These are phyloP conservation scores for Barnettozyma hawaiiensis DNA, from an alignment of 1,139 yeast species.

Conservation along the genomic window DNA sequence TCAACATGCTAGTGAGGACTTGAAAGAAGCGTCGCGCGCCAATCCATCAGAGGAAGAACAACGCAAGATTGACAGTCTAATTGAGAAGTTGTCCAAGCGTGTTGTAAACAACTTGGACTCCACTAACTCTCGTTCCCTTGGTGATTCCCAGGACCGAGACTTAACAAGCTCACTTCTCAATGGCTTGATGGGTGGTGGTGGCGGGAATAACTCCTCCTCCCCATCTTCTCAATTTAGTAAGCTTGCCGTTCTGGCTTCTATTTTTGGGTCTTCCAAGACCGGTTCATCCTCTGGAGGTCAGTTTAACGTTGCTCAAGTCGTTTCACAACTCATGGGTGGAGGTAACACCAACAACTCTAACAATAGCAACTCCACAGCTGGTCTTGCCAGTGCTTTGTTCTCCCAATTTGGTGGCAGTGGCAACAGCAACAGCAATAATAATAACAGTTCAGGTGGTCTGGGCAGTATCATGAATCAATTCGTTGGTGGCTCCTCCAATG, in stretches of 20 bases:
- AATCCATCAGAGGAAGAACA: slow-evolving; percentile 20
- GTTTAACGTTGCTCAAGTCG: slow-evolving; percentile 17
- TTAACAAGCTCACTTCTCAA: slow-evolving; percentile 16
- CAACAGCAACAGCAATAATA: slow-evolving; percentile 1
- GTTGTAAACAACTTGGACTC: slow-evolving; percentile 21
- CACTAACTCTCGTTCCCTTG: slow-evolving; percentile 18
- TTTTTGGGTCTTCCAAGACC: slow-evolving; percentile 14
- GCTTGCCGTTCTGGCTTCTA: slow-evolving; percentile 16
- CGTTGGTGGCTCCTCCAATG: not conserved
- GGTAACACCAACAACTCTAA: not conserved
- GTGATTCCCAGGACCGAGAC: slow-evolving; percentile 18
- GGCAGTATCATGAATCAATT: slow-evolving; percentile 5
- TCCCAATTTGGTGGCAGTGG: too few species aligned
- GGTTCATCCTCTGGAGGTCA: slow-evolving; percentile 9
- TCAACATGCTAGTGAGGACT: slow-evolving; percentile 20
- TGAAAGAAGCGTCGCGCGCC: slow-evolving; percentile 19
- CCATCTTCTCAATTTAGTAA: slow-evolving; percentile 20
- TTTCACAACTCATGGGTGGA: slow-evolving; percentile 14
- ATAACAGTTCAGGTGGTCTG: slow-evolving; percentile 4
- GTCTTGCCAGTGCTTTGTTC: too few species aligned
- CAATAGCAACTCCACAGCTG: too few species aligned
- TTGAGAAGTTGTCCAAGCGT: slow-evolving; percentile 18
- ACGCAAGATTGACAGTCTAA: slow-evolving; percentile 17
- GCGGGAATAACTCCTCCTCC: slow-evolving; percentile 3
- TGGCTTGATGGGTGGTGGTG: slow-evolving; percentile 20